Percentiles rank a stretch among this genome's conserved stretches.
Evolutionary conservation across 192 early-diverging fungal species (phyloP).

Genomic region (Linderina pennispora): DNA sequence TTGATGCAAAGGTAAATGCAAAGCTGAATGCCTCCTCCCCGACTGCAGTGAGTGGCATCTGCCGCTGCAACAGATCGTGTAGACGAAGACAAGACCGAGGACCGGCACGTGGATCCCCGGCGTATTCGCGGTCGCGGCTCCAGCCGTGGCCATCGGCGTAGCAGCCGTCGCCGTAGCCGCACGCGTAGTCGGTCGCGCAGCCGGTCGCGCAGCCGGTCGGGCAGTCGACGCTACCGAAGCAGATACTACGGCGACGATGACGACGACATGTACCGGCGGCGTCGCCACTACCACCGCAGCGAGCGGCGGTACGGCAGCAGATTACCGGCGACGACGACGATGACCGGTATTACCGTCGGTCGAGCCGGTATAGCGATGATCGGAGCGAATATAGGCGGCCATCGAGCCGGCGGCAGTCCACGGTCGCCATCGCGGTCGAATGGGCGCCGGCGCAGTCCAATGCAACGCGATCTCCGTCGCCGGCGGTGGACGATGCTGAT

Average conservation of each 20-base stretch:
- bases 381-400: slow-evolving; percentile 12
- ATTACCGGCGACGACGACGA: slow-evolving; percentile 2
- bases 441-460: slow-evolving; percentile 5
- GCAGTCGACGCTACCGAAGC: slow-evolving; percentile 5
- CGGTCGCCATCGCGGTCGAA: slow-evolving; percentile 31
- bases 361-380: slow-evolving; percentile 6
- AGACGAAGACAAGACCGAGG: slow-evolving; percentile 5
- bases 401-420: slow-evolving; percentile 3
- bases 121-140: too few relatives aligned
- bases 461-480: slow-evolving; percentile 52
- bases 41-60: neutral
- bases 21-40: slow-evolving; percentile 14
- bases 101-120: neutral
- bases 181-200: neutral
- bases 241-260: slow-evolving; percentile 1
- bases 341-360: slow-evolving; percentile 7
- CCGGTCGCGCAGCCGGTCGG: neutral
- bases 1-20: slow-evolving; percentile 7
- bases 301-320: neutral
- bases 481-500: slow-evolving; percentile 64
- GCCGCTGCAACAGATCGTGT: slow-evolving; percentile 5
- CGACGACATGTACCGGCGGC: neutral
- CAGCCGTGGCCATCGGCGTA: neutral
- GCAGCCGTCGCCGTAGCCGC: neutral
- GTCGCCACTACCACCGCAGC: neutral